Conservation (phyloP, 306 rosid genomes). For the Malus orientalis region DNA sequence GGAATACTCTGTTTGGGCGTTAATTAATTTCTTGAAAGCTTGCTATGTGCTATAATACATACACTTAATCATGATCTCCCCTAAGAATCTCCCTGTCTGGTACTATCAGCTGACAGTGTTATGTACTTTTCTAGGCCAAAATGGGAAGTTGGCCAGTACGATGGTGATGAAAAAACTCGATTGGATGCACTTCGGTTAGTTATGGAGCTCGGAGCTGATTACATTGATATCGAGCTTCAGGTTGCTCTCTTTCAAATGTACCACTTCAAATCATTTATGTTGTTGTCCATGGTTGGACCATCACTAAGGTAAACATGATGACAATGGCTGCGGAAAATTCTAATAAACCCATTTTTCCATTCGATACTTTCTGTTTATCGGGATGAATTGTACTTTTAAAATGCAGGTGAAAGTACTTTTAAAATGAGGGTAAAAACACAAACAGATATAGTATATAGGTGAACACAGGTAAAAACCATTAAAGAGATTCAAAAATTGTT, state of each 20-base stretch:
- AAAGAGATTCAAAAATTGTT: too few species aligned
- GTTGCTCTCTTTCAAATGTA: constrained; percentile 26
- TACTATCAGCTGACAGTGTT: constrained; percentile 1
- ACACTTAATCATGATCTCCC: not conserved
- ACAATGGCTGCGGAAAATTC: too few species aligned
- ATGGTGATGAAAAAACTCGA: constrained; percentile 69
- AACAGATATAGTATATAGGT: too few species aligned
- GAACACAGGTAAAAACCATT: too few species aligned
- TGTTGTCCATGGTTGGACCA: not conserved
- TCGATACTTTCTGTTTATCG: too few species aligned
- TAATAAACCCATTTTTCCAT: too few species aligned
- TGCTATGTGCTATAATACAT: too few species aligned
- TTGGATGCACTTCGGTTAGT: constrained; percentile 61
- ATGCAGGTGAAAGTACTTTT: too few species aligned
- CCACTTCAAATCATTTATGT: not conserved
- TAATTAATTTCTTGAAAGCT: too few species aligned
- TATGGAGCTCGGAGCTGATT: constrained; percentile 78
- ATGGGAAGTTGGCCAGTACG: constrained; percentile 84
- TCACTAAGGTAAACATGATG: not conserved
- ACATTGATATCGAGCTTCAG: constrained; percentile 81
- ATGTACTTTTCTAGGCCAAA: constrained; percentile 44
- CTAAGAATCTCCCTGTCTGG: not conserved
- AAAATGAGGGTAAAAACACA: too few species aligned
- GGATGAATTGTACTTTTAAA: too few species aligned
- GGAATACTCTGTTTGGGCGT: not conserved